A percentile compares a stretch with the other conserved stretches of the same genome.
Conservation (phyloP, 164 flowering plant genomes). For the Vitis rupestris region DNA sequence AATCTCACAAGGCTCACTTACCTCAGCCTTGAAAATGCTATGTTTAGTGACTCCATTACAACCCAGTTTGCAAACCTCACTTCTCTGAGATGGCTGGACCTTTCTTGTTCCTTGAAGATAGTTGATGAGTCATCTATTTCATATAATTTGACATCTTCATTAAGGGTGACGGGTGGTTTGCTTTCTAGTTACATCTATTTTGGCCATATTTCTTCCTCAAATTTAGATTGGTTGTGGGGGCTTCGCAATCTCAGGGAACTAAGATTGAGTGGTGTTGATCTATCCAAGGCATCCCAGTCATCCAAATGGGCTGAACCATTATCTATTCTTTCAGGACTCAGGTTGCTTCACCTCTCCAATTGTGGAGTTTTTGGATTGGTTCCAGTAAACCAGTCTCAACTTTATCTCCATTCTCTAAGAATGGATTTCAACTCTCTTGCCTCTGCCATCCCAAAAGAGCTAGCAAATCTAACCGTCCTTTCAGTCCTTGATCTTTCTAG, state of each 20-base stretch:
- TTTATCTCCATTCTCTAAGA: constrained; percentile 9
- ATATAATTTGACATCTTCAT: not conserved
- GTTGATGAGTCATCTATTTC: constrained; percentile 9
- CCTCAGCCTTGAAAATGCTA: constrained; percentile 12
- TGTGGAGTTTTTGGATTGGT: constrained; percentile 18
- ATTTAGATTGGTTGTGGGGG: constrained; percentile 19
- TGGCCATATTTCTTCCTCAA: constrained; percentile 5
- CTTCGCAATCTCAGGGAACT: constrained; percentile 14
- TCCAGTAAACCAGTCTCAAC: constrained; percentile 11
- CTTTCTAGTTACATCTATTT: not conserved
- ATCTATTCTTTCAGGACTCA: constrained; percentile 13
- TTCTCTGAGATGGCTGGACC: constrained; percentile 14
- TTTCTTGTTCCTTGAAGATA: constrained; percentile 12
- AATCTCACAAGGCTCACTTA: constrained; percentile 15
- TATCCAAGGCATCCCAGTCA: constrained; percentile 3
- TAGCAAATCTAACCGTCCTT: constrained; percentile 16
- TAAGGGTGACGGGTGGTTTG: not conserved
- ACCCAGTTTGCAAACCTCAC: constrained; percentile 21
- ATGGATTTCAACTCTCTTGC: constrained; percentile 17
- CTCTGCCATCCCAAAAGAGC: constrained; percentile 17
- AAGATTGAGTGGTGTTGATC: constrained; percentile 17
- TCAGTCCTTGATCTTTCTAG: constrained; percentile 10
- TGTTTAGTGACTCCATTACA: constrained; percentile 12
- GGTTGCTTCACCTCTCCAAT: constrained; percentile 18
- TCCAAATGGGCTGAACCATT: constrained; percentile 19